Evolutionary conservation across 768 basidiomycete genomes (phyloP).

Genomic region (Termitomyces sp.): DNA sequence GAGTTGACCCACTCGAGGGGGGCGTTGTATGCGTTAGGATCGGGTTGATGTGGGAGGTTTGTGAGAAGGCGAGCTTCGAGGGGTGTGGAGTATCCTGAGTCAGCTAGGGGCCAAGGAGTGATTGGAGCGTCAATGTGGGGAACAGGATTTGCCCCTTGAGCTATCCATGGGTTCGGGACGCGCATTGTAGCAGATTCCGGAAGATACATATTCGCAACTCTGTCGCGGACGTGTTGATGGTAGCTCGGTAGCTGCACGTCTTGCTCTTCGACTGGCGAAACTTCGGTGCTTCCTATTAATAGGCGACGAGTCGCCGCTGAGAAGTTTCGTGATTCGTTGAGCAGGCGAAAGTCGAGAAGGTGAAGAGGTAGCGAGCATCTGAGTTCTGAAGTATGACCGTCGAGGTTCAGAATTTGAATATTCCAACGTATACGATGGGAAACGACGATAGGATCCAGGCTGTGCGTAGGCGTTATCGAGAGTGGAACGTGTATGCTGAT

Average conservation of each 20-base stretch:
- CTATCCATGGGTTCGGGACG: constrained; percentile 59
- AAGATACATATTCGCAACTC: constrained; percentile 75
- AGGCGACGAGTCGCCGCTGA: constrained; percentile 74
- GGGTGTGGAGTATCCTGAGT: constrained; percentile 34
- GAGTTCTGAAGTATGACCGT: constrained; percentile 93
- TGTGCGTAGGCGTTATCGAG: constrained; percentile 62
- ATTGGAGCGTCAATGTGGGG: constrained; percentile 15
- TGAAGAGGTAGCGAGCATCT: constrained; percentile 89
- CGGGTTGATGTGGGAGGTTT: constrained; percentile 42
- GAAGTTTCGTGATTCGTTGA: constrained; percentile 68
- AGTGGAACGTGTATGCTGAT: constrained; percentile 57
- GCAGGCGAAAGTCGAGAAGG: constrained; percentile 67
- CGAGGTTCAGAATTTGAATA: constrained; percentile 75
- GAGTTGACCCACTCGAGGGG: constrained; percentile 81
- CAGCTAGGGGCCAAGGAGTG: constrained; percentile 11
- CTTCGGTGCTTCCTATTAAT: constrained; percentile 40
- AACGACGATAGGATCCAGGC: constrained; percentile 68
- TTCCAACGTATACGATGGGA: constrained; percentile 79
- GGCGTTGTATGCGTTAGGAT: constrained; percentile 30
- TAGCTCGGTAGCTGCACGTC: constrained; percentile 87
- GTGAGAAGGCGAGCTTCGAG: constrained; percentile 30
- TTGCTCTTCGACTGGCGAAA: constrained; percentile 37
- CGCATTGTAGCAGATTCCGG: constrained; percentile 59
- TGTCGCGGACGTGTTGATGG: constrained; percentile 81
- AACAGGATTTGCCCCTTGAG: constrained; percentile 31